Evolutionary conservation across 495 filamentous ascomycete species (phyloP).

Genomic region (Lasiosphaeria ovina): DNA sequence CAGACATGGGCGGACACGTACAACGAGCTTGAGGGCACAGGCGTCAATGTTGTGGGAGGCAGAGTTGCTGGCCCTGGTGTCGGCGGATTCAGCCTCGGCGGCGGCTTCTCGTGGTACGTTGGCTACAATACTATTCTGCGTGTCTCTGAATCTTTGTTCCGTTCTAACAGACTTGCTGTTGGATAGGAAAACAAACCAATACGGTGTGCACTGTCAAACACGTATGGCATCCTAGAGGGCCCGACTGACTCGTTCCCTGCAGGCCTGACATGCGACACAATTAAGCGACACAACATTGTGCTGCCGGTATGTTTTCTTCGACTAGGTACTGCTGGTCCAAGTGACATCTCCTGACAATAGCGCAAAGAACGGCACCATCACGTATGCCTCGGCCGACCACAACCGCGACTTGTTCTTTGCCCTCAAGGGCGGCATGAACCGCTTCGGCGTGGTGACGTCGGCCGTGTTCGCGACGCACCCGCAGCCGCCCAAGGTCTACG

Average conservation of each 20-base stretch:
- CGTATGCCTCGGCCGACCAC: constrained; percentile 15
- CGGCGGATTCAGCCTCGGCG: constrained; percentile 30
- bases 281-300: constrained; percentile 22
- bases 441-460: constrained; percentile 53
- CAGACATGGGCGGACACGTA: constrained; percentile 23
- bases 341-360: neutral
- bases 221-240: neutral
- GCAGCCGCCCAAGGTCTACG: constrained; percentile 22
- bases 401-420: constrained; percentile 58
- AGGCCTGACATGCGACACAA: constrained; percentile 26
- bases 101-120: constrained; percentile 27
- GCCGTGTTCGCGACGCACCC: constrained; percentile 49
- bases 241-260: neutral
- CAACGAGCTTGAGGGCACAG: constrained; percentile 14
- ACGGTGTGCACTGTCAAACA: constrained; percentile 8
- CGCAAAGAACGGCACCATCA: constrained; percentile 26
- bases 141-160: neutral
- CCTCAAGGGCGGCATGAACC: constrained; percentile 50
- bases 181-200: constrained; percentile 29
- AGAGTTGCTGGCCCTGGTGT: constrained; percentile 26
- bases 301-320: constrained; percentile 21
- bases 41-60: constrained; percentile 27
- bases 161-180: neutral
- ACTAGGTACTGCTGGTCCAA: neutral
- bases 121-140: neutral